Evolutionary conservation across 202 grass and related monocot species (phyloP).

Genomic region (Setaria italica): DNA sequence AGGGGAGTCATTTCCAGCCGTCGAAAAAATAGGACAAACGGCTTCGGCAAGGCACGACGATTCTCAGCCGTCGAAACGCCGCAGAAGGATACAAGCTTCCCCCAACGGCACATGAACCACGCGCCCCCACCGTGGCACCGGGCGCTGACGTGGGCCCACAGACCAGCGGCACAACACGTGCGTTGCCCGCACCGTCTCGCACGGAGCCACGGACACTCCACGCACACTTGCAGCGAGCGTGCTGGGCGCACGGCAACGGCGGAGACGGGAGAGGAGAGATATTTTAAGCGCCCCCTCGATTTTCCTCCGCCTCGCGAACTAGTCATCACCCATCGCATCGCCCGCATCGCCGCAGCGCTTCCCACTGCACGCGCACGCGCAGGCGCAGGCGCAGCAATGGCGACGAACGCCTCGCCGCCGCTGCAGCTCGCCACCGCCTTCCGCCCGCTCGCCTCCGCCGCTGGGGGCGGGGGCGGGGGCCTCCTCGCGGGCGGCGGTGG

Average conservation of each 20-base stretch:
- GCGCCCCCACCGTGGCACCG: neutral
- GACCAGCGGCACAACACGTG: slow-evolving; percentile 13
- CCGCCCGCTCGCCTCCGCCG: slow-evolving; percentile 29
- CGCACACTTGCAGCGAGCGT: neutral
- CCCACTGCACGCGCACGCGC: neutral
- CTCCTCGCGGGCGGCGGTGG: neutral
- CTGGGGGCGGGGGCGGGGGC: neutral
- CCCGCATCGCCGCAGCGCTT: slow-evolving; percentile 12
- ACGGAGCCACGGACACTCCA: neutral
- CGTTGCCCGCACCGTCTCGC: neutral
- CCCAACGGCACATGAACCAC: slow-evolving; percentile 44
- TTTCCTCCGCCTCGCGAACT: slow-evolving; percentile 12
- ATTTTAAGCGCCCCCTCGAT: slow-evolving; percentile 45
- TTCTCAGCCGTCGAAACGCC: slow-evolving; percentile 53
- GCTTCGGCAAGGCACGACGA: neutral
- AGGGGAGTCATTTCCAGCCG: slow-evolving; percentile 15
- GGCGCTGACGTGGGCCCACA: slow-evolving; percentile 17
- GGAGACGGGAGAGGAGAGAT: slow-evolving; percentile 1
- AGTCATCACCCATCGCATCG: slow-evolving; percentile 18
- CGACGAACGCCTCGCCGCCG: slow-evolving; percentile 54
- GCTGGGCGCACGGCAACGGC: neutral
- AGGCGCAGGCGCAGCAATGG: slow-evolving; percentile 44
- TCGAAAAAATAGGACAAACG: slow-evolving; percentile 9
- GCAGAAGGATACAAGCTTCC: slow-evolving; percentile 4
- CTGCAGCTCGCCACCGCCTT: slow-evolving; percentile 52